These are phyloP conservation scores for Neurospora cerealis DNA, from an alignment of 495 filamentous ascomycete genomes.

Conservation along the genomic window DNA sequence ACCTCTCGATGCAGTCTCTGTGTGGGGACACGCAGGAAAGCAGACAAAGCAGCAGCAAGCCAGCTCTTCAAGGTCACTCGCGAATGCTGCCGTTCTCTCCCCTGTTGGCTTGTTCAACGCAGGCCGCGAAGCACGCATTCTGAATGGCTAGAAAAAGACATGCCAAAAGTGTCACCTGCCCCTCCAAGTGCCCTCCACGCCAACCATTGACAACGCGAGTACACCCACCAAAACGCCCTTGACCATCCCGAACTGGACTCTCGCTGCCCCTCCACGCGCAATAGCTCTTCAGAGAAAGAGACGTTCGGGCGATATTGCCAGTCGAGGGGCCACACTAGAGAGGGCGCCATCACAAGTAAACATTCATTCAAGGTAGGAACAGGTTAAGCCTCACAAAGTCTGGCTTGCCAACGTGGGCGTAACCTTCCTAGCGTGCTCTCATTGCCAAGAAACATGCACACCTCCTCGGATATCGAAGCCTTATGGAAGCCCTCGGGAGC, in stretches of 20 bases:
- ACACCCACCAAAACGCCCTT: not conserved
- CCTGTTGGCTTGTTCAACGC: not conserved
- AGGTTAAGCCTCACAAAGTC: not conserved
- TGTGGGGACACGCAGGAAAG: not conserved
- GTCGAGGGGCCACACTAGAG: constrained; percentile 7
- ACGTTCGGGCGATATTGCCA: constrained; percentile 14
- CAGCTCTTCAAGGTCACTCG: not conserved
- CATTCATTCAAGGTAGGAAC: not conserved
- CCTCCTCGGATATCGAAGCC: not conserved
- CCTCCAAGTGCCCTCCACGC: constrained; percentile 10
- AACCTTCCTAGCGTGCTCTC: not conserved
- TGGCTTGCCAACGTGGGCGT: not conserved
- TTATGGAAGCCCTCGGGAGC: not conserved
- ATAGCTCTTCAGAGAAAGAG: not conserved
- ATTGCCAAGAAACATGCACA: not conserved
- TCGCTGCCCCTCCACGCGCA: constrained; percentile 16
- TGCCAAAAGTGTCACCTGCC: constrained; percentile 21
- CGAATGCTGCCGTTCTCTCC: not conserved
- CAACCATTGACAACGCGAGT: not conserved
- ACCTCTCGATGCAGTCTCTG: not conserved
- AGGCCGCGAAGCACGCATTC: not conserved
- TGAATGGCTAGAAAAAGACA: constrained; percentile 10
- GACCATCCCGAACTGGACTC: not conserved
- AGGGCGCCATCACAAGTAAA: not conserved
- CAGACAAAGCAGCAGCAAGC: not conserved